phyloP scores from a whole-genome alignment of 768 basidiomycete species.

The Tricholoma hemisulphureum region DNA sequence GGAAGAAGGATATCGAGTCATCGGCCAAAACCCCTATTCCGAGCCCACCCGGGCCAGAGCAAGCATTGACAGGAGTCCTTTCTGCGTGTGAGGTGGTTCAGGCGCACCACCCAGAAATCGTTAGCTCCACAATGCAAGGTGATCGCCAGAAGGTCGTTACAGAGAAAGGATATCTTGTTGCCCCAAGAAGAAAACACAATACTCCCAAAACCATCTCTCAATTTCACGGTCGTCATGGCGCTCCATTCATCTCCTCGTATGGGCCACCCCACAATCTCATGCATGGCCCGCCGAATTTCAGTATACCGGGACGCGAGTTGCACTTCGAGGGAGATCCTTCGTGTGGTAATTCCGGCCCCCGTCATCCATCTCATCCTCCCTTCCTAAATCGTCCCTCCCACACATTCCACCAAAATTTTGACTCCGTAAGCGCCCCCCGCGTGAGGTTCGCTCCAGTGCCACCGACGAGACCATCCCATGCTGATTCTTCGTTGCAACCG shows the following conservation, averaged over 20 bases:
- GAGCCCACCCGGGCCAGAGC: constrained; percentile 3
- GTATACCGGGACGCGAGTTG: not conserved
- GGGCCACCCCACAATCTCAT: constrained; percentile 22
- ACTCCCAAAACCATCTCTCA: not conserved
- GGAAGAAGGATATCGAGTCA: constrained; percentile 32
- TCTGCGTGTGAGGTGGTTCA: not conserved
- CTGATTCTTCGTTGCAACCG: constrained; percentile 5
- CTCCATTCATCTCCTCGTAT: constrained; percentile 14
- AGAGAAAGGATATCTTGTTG: not conserved
- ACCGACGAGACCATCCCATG: constrained; percentile 1
- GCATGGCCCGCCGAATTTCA: constrained; percentile 22
- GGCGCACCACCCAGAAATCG: not conserved
- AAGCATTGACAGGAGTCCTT: not conserved
- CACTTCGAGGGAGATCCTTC: not conserved
- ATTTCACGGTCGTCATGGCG: constrained; percentile 13
- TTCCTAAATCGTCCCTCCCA: constrained; percentile 21
- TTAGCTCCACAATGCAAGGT: not conserved
- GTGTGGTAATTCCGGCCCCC: constrained; percentile 4
- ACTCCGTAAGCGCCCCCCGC: constrained; percentile 9
- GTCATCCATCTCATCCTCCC: constrained; percentile 31
- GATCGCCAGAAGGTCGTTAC: not conserved
- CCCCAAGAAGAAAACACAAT: not conserved
- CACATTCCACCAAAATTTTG: constrained; percentile 1
- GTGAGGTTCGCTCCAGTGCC: constrained; percentile 19
- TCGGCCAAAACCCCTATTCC: constrained; percentile 6